phyloP scores from a whole-genome alignment of 2,329 filamentous ascomycete genomes.

The Arachnomyces sp. region DNA sequence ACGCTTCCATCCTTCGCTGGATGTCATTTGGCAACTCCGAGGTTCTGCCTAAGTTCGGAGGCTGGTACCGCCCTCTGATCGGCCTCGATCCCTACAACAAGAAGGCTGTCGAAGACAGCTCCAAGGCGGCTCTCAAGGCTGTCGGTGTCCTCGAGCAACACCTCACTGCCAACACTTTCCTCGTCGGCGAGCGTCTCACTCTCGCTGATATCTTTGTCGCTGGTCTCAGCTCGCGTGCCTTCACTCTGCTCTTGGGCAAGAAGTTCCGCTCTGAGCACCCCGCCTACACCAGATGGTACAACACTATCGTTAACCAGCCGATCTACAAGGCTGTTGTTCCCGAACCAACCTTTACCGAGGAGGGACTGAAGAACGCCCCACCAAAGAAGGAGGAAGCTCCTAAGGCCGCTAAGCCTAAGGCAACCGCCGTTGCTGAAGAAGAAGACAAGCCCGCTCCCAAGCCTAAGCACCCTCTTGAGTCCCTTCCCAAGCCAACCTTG shows the following conservation, averaged over 20 bases:
- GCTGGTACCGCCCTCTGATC: constrained; percentile 80
- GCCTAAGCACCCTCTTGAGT: constrained; percentile 92
- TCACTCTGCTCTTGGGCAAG: constrained; percentile 92
- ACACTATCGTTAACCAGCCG: constrained; percentile 86
- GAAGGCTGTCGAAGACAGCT: constrained; percentile 80
- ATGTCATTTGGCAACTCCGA: constrained; percentile 94
- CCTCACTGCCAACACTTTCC: constrained; percentile 87
- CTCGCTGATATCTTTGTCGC: constrained; percentile 87
- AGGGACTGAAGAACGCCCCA: constrained; percentile 63
- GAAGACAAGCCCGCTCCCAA: constrained; percentile 66
- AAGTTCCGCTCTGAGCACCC: constrained; percentile 76
- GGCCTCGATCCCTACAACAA: constrained; percentile 90
- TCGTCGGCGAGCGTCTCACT: constrained; percentile 94
- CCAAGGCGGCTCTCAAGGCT: constrained; percentile 61
- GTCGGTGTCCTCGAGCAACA: constrained; percentile 74
- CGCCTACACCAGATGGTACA: constrained; percentile 86
- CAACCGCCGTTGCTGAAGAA: constrained; percentile 50
- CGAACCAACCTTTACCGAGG: constrained; percentile 72
- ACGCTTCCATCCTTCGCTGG: constrained; percentile 97
- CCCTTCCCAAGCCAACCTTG: constrained; percentile 70
- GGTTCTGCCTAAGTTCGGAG: constrained; percentile 63
- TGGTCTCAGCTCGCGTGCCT: constrained; percentile 74
- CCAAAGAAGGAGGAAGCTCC: constrained; percentile 62
- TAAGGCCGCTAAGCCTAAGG: constrained; percentile 54
- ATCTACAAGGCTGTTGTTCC: constrained; percentile 76